Evolutionary conservation across 805 yeast genomes (phyloP).

Genomic region (Saccharomycopsis sp.): DNA sequence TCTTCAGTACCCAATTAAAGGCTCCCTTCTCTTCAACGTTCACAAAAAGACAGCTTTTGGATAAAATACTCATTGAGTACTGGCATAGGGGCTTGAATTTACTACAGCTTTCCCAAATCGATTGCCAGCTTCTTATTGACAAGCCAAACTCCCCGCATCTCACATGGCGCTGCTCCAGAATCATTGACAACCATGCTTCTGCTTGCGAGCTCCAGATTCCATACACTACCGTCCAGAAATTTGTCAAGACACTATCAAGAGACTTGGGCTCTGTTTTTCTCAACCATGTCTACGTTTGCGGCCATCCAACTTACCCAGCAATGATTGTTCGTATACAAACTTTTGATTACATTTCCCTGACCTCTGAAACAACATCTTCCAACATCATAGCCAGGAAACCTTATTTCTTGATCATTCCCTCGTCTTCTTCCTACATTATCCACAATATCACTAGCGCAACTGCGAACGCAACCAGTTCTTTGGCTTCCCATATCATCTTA

Average conservation of each 20-base stretch:
- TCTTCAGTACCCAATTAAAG: conserved; percentile 3
- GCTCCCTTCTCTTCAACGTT: too few species aligned
- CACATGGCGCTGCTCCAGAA: conserved; percentile 31
- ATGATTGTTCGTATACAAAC: conserved; percentile 58
- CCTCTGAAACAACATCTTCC: too few species aligned
- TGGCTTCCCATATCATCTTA: conserved; percentile 43
- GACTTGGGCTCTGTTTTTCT: conserved; percentile 45
- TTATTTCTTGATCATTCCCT: conserved; percentile 56
- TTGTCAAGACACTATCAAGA: conserved; percentile 39
- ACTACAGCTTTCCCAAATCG: conserved; percentile 62
- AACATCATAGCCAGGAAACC: conserved; percentile 50
- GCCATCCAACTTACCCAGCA: conserved; percentile 56
- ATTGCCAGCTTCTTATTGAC: conserved; percentile 55
- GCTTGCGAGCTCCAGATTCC: conserved; percentile 27
- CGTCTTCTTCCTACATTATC: conserved; percentile 56
- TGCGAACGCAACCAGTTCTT: conserved; percentile 31
- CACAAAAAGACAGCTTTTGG: conserved; percentile 31
- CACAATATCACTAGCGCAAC: conserved; percentile 36
- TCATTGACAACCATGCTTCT: conserved; percentile 24
- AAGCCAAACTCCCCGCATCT: conserved; percentile 36
- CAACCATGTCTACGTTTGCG: conserved; percentile 57
- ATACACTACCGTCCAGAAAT: conserved; percentile 39
- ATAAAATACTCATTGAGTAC: conserved; percentile 37
- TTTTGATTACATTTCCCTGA: conserved; percentile 42
- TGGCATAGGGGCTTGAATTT: conserved; percentile 54